phyloP scores from a whole-genome alignment of 1,284 basidiomycete species.

The Ustilago esculenta region DNA sequence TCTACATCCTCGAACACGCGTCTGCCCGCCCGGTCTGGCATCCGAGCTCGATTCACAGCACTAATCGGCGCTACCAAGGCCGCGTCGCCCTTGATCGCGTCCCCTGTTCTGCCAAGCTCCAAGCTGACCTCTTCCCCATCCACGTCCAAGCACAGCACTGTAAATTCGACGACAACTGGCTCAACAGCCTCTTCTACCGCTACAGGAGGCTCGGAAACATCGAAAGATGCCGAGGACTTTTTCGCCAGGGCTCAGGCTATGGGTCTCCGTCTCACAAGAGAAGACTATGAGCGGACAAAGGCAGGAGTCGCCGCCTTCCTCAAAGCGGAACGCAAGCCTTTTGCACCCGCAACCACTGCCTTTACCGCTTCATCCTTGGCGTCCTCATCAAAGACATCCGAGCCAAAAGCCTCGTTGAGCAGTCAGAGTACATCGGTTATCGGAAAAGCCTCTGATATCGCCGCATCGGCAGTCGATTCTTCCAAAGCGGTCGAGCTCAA shows the following conservation, averaged over 20 bases:
- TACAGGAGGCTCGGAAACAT: constrained; percentile 8
- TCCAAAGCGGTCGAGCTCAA: constrained; percentile 11
- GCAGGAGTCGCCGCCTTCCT: constrained; percentile 64
- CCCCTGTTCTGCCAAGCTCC: neutral
- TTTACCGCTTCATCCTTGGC: constrained; percentile 4
- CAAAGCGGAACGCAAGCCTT: constrained; percentile 55
- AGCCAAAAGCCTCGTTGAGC: constrained; percentile 5
- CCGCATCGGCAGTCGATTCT: constrained; percentile 1
- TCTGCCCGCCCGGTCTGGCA: constrained; percentile 1
- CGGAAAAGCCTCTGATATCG: neutral
- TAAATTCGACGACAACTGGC: neutral
- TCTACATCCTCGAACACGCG: constrained; percentile 7
- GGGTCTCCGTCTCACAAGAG: constrained; percentile 59
- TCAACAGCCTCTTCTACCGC: constrained; percentile 3
- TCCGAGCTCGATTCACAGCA: constrained; percentile 16
- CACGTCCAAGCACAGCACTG: no score
- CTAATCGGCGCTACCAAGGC: constrained; percentile 1
- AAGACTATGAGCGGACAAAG: constrained; percentile 63
- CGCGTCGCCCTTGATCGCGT: constrained; percentile 4
- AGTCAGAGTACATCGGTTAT: constrained; percentile 1
- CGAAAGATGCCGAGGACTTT: constrained; percentile 58
- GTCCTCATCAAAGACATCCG: constrained; percentile 7
- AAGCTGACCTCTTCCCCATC: neutral
- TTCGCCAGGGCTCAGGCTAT: constrained; percentile 64
- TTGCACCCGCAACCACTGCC: constrained; percentile 6